Base-by-base conservation (phyloP, 1,284 basidiomycete species). In the Sutorius eximius region DNA sequence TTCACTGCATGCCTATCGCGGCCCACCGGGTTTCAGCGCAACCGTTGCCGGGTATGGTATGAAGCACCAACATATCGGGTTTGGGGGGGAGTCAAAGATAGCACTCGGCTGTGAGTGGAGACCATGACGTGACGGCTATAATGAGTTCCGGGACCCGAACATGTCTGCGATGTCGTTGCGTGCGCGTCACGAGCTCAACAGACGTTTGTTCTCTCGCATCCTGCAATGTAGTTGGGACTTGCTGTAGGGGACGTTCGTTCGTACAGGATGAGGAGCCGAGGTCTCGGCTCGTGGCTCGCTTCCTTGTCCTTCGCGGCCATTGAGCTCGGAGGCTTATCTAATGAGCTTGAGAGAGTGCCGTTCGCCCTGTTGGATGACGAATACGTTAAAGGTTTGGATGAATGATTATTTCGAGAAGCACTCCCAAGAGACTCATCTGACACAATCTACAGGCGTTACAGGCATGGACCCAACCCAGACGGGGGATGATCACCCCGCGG, bases 321-420 rank as follows among this genome's bases (percentile, higher is more conserved):
- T 15, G 13, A 55, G 12, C 38, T 62, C 68, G 66, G 69, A 71
- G 32, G 63, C 64, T 68, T 69, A 71, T 48, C 56, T 71, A 68
- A 68, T 64, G 10, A 37, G 43, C 64, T 57, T 68, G 59, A 53
- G 59, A 66, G 62, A 22, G 38, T 29, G 42, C 27, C 24, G 43
- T 44, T 36, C 20, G 56, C 62, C 62, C 62, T 62, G n/a, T n/a
- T n/a, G 57, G 41, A 50, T 40, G 54, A 29, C 30, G 49, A 41
- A 52, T 61, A 55, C 51, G 53, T 65, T 53, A 49, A 64, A 67
- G 48, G 66, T 59, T 57, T 54, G 54, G 61, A 56, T 44, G 54
- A 63, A 51, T 40, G 32, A 50, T 61, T 55, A 42, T 61, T 51
- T 54, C 45, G 44, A 49, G 52, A 53, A 56, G 47, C 50, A 9